phyloP scores from a whole-genome alignment of 2,329 filamentous ascomycete genomes.

The Neonectria magnoliae region DNA sequence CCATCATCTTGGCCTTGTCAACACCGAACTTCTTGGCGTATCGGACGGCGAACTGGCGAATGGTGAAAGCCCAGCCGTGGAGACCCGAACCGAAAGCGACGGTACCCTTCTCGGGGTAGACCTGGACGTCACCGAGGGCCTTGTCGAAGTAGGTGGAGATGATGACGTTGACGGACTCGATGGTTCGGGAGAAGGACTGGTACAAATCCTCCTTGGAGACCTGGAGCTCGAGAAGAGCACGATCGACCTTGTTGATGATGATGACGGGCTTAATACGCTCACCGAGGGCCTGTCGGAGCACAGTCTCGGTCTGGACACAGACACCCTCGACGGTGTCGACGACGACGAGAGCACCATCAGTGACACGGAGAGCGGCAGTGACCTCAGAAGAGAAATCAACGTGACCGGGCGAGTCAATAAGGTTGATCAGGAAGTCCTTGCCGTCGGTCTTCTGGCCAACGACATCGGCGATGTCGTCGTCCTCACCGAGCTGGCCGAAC shows the following conservation, averaged over 20 bases:
- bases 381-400: constrained; percentile 99
- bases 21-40: constrained; percentile 99
- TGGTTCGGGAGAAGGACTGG: constrained; percentile 99
- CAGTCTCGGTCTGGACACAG: constrained; percentile 99
- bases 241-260: constrained; percentile 99
- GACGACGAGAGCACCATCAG: constrained; percentile 98
- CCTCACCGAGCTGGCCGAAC: constrained; percentile 83
- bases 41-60: constrained; percentile 94
- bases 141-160: constrained; percentile 99
- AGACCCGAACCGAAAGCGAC: constrained; percentile 99
- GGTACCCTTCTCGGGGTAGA: constrained; percentile 97
- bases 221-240: constrained; percentile 98
- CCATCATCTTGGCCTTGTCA: constrained; percentile 99
- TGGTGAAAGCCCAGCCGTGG: constrained; percentile 99
- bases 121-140: constrained; percentile 95
- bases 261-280: constrained; percentile 99
- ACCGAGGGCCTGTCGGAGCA: constrained; percentile 97
- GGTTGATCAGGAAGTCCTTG: constrained; percentile 99
- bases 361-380: constrained; percentile 99
- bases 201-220: constrained; percentile 98
- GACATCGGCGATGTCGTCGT: constrained; percentile 95
- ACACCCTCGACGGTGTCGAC: constrained; percentile 99
- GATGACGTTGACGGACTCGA: constrained; percentile 99
- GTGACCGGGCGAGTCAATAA: constrained; percentile 99
- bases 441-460: constrained; percentile 87